A percentile compares a stretch with the other conserved stretches of the same genome.
Evolutionary conservation across 2,329 filamentous ascomycete genomes (phyloP).

Genomic region (Arthrobotrys iridis): DNA sequence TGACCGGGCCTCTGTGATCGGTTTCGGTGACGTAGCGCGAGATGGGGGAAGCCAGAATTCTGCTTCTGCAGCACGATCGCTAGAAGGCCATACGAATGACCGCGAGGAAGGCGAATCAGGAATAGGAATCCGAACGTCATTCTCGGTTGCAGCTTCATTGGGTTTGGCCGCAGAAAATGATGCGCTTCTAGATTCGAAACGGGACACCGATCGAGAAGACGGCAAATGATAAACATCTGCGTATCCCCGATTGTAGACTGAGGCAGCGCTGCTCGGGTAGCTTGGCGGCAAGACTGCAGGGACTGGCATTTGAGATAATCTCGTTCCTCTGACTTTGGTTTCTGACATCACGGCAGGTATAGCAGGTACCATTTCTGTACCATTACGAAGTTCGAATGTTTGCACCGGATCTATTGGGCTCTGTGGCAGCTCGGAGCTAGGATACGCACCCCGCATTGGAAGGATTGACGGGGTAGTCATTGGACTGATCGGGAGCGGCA

Average conservation of each 20-base stretch:
- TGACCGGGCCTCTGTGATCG: neutral
- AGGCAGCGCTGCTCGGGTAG: neutral
- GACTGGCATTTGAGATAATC: too few species aligned
- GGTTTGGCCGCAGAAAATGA: neutral
- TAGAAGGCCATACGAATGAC: neutral
- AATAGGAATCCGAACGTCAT: neutral
- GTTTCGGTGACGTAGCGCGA: neutral
- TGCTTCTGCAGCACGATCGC: neutral
- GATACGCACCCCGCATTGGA: neutral
- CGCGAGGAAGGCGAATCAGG: neutral
- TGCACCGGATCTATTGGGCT: constrained; percentile 21
- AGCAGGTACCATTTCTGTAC: neutral
- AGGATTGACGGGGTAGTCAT: neutral
- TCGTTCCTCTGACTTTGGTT: neutral
- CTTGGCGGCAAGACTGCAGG: neutral
- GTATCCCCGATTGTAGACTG: neutral
- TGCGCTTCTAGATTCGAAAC: neutral
- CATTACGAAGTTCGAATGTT: neutral
- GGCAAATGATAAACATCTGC: neutral
- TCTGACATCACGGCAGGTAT: neutral
- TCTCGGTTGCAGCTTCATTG: neutral
- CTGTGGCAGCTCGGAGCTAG: neutral
- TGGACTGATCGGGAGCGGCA: constrained; percentile 14
- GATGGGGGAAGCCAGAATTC: neutral
- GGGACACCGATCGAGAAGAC: neutral